These are phyloP conservation scores for Termitomyces eurrhizus DNA, from an alignment of 768 basidiomycete genomes.

Conservation along the genomic window DNA sequence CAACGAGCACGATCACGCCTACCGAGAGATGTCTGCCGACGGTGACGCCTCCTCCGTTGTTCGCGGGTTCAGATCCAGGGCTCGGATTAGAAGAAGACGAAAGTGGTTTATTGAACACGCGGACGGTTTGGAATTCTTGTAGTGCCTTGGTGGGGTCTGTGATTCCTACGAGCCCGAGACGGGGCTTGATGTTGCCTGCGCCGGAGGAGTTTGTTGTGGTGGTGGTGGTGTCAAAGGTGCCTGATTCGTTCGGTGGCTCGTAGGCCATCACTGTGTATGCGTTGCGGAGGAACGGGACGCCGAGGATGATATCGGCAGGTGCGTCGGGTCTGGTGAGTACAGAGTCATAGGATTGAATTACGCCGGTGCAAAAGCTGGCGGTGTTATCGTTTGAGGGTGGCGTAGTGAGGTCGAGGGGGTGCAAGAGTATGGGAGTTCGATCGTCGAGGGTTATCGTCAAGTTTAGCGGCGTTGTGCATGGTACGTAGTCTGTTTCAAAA, in stretches of 20 bases:
- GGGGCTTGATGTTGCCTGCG: conserved; percentile 28
- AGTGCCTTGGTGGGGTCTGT: conserved; percentile 61
- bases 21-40: no score
- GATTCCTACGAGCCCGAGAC: conserved; percentile 58
- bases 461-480: conserved; percentile 61
- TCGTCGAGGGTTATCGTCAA: conserved; percentile 64
- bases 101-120: no score
- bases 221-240: background rate
- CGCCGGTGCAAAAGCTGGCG: conserved; percentile 47
- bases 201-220: background rate
- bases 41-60: no score
- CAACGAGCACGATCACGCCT: no score
- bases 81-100: no score
- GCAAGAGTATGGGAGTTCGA: conserved; percentile 54
- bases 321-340: conserved; percentile 32
- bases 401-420: conserved; percentile 71
- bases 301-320: conserved; percentile 68
- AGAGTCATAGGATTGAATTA: conserved; percentile 57
- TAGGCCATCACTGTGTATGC: conserved; percentile 54
- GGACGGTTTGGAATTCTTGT: conserved; percentile 49
- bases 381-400: conserved; percentile 39
- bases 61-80: no score
- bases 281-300: conserved; percentile 75
- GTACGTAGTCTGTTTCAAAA: conserved; percentile 58
- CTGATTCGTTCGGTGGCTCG: background rate